A percentile compares a stretch with the other conserved stretches of the same genome.
phyloP scores from a whole-genome alignment of 805 yeast species.

The Pichia californica region DNA sequence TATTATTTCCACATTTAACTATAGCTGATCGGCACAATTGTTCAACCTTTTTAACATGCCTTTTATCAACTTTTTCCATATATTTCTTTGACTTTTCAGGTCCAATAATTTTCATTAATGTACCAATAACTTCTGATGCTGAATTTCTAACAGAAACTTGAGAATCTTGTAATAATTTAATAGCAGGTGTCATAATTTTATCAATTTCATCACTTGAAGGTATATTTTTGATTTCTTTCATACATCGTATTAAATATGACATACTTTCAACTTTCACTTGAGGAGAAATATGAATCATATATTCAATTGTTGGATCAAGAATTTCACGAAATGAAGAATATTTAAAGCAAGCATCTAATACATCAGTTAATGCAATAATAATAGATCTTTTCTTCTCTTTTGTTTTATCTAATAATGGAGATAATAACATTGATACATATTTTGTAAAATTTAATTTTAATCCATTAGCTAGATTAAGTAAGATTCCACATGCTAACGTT shows the following conservation, averaged over 20 bases:
- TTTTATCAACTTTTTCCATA: constrained; percentile 67
- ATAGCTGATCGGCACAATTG: constrained; percentile 50
- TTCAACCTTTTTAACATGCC: constrained; percentile 56
- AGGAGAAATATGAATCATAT: constrained; percentile 74
- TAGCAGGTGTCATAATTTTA: constrained; percentile 45
- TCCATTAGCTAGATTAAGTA: constrained; percentile 59
- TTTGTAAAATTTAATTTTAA: constrained; percentile 49
- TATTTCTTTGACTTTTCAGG: constrained; percentile 54
- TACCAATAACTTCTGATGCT: constrained; percentile 73
- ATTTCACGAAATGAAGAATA: constrained; percentile 47
- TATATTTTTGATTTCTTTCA: constrained; percentile 40
- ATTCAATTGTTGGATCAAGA: constrained; percentile 51
- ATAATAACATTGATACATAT: constrained; percentile 47
- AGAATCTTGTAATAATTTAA: constrained; percentile 71
- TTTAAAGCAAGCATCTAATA: constrained; percentile 58
- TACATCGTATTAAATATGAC: constrained; percentile 55
- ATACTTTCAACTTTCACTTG: constrained; percentile 70
- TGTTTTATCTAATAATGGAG: constrained; percentile 68
- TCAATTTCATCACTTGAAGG: constrained; percentile 55
- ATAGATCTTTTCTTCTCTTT: constrained; percentile 84
- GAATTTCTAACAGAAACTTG: constrained; percentile 77
- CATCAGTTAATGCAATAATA: constrained; percentile 58
- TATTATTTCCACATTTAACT: constrained; percentile 34
- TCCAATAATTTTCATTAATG: constrained; percentile 77
- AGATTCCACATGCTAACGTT: constrained; percentile 64